These are phyloP conservation scores for Trametes cinnabarina DNA, from an alignment of 768 basidiomycete species.

Conservation along the genomic window DNA sequence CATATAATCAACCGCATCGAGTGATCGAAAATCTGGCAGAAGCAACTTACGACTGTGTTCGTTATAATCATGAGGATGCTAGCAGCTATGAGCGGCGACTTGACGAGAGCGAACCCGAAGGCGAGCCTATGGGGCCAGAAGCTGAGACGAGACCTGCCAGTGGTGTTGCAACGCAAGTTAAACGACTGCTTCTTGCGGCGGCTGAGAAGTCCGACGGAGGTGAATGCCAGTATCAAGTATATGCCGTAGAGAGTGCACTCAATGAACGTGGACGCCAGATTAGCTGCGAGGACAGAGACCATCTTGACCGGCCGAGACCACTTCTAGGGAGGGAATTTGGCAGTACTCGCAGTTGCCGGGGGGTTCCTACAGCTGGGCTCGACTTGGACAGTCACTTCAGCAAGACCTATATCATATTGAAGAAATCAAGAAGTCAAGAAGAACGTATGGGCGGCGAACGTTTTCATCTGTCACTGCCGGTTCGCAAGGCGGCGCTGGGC, in stretches of 20 bases:
- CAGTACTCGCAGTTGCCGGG: too few relatives aligned
- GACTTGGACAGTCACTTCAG: too few relatives aligned
- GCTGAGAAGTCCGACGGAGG: neutral
- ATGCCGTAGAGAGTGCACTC: conserved; percentile 1
- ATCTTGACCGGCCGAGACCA: neutral
- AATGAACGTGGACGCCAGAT: neutral
- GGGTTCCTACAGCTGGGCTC: too few relatives aligned
- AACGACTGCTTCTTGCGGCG: neutral
- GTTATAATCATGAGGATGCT: conserved; percentile 1
- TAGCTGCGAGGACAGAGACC: neutral
- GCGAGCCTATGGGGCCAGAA: neutral
- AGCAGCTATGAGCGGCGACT: conserved; percentile 2
- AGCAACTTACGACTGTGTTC: neutral
- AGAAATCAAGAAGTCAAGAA: too few relatives aligned
- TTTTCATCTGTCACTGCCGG: too few relatives aligned
- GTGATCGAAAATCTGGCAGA: neutral
- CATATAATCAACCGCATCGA: neutral
- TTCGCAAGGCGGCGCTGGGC: too few relatives aligned
- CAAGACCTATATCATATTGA: too few relatives aligned
- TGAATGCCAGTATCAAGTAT: neutral
- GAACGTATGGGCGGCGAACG: too few relatives aligned
- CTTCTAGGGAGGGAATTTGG: too few relatives aligned
- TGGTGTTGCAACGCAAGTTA: neutral
- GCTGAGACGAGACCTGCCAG: neutral
- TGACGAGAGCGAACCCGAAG: neutral